Evolutionary conservation across 192 early-diverging fungal species (phyloP).

Genomic region (Podila clonocystis): DNA sequence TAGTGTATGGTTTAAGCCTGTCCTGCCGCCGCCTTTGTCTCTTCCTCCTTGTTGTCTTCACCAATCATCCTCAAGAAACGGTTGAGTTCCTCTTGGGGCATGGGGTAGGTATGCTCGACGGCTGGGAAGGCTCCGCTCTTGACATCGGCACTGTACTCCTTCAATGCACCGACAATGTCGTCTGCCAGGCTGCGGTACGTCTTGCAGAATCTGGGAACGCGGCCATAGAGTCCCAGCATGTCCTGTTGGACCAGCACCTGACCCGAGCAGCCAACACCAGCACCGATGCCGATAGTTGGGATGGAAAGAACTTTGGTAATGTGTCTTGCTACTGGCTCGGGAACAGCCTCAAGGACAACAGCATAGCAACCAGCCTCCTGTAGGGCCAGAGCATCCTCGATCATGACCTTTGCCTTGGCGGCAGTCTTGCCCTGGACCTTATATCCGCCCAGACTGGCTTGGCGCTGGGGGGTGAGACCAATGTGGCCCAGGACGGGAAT

Average conservation of each 20-base stretch:
- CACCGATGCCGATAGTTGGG: conserved; percentile 99
- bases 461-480: conserved; percentile 95
- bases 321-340: conserved; percentile 86
- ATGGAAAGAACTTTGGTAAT: conserved; percentile 82
- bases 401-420: conserved; percentile 73
- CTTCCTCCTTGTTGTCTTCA: conserved; percentile 7
- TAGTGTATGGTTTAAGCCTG: conserved; percentile 5
- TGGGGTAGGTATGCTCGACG: conserved; percentile 82
- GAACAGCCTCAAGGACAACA: conserved; percentile 93
- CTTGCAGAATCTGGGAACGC: conserved; percentile 92
- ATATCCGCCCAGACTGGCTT: conserved; percentile 88
- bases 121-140: conserved; percentile 80
- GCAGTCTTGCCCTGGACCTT: conserved; percentile 92
- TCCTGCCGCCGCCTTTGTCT: conserved; percentile 3
- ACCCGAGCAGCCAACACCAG: conserved; percentile 86
- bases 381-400: conserved; percentile 90
- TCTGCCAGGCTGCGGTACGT: conserved; percentile 82
- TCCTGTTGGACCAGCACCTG: conserved; percentile 96
- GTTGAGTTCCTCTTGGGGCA: conserved; percentile 64
- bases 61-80: conserved; percentile 52
- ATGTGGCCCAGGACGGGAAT: conserved; percentile 96
- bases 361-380: conserved; percentile 93
- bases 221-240: conserved; percentile 92
- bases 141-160: conserved; percentile 82
- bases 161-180: conserved; percentile 76